phyloP scores from a whole-genome alignment of 2,329 filamentous ascomycete genomes.

The Neobulgaria alba region DNA sequence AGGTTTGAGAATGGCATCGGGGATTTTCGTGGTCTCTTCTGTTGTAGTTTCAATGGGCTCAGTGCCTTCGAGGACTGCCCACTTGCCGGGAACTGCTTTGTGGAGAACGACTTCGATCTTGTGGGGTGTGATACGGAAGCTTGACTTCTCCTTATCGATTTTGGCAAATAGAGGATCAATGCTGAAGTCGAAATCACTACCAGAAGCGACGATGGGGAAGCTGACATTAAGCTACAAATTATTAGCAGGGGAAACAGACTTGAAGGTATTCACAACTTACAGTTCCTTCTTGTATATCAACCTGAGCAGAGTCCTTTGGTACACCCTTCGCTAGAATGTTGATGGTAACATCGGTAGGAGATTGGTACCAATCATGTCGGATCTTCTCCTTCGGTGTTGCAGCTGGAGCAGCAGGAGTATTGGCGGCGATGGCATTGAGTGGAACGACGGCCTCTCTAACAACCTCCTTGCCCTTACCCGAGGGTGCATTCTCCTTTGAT shows the following conservation, averaged over 20 bases:
- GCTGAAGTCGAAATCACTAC: slow-evolving; percentile 47
- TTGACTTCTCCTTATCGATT: slow-evolving; percentile 54
- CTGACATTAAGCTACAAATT: slow-evolving; percentile 41
- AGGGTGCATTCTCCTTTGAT: slow-evolving; percentile 4
- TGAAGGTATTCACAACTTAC: slow-evolving; percentile 13
- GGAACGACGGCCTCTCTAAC: slow-evolving; percentile 6
- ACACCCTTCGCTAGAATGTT: slow-evolving; percentile 59
- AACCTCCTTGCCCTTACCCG: slow-evolving; percentile 5
- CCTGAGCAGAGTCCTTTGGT: slow-evolving; percentile 43
- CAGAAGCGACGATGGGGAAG: slow-evolving; percentile 45
- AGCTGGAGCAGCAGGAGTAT: not conserved
- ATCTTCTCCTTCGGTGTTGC: slow-evolving; percentile 47
- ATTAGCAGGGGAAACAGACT: slow-evolving; percentile 1
- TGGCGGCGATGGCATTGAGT: slow-evolving; percentile 2
- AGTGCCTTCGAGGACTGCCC: slow-evolving; percentile 23
- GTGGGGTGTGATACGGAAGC: slow-evolving; percentile 57
- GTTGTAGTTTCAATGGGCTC: slow-evolving; percentile 9
- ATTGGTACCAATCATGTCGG: slow-evolving; percentile 63
- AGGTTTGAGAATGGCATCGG: slow-evolving; percentile 11
- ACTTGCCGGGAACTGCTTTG: slow-evolving; percentile 51
- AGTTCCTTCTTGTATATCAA: slow-evolving; percentile 32
- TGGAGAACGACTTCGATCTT: slow-evolving; percentile 72
- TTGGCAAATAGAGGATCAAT: slow-evolving; percentile 59
- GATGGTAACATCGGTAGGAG: slow-evolving; percentile 48
- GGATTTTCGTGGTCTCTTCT: slow-evolving; percentile 11